These are phyloP conservation scores for Saururus chinensis DNA, from an alignment of 164 flowering plant species.

Conservation along the genomic window DNA sequence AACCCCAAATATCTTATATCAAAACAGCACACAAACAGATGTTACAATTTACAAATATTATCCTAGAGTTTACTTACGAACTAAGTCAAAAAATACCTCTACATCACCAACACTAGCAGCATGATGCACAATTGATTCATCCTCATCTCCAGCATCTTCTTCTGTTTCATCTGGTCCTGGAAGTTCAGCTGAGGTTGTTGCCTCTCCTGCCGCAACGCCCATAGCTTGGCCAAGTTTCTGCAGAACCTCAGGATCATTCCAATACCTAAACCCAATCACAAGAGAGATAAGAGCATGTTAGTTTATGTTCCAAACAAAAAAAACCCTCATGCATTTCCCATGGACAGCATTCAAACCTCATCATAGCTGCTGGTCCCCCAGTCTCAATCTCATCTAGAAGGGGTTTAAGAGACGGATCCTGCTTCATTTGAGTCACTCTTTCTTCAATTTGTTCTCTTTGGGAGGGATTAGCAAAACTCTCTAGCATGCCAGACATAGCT, in stretches of 20 bases:
- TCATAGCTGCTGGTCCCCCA: slow-evolving; percentile 96
- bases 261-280: slow-evolving; percentile 41
- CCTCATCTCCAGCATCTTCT: slow-evolving; percentile 55
- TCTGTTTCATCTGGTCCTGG: slow-evolving; percentile 50
- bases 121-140: slow-evolving; percentile 78
- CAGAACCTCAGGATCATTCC: slow-evolving; percentile 94
- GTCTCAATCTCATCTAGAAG: slow-evolving; percentile 80
- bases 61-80: background rate
- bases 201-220: slow-evolving; percentile 74
- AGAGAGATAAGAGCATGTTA: background rate
- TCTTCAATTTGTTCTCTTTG: slow-evolving; percentile 70
- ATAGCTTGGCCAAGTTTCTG: slow-evolving; percentile 88
- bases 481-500: slow-evolving; percentile 78
- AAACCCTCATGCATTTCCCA: background rate
- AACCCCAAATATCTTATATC: background rate
- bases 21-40: background rate
- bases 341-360: slow-evolving; percentile 16
- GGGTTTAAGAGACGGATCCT: slow-evolving; percentile 78
- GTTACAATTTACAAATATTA: background rate
- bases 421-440: slow-evolving; percentile 66
- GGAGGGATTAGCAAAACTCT: slow-evolving; percentile 60
- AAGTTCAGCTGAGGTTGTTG: slow-evolving; percentile 40
- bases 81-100: slow-evolving; percentile 37
- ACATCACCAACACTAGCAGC: slow-evolving; percentile 91
- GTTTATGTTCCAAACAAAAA: background rate